These are phyloP conservation scores for Eimeria praecox DNA, from an alignment of 169 alveolate genomes.

Conservation along the genomic window DNA sequence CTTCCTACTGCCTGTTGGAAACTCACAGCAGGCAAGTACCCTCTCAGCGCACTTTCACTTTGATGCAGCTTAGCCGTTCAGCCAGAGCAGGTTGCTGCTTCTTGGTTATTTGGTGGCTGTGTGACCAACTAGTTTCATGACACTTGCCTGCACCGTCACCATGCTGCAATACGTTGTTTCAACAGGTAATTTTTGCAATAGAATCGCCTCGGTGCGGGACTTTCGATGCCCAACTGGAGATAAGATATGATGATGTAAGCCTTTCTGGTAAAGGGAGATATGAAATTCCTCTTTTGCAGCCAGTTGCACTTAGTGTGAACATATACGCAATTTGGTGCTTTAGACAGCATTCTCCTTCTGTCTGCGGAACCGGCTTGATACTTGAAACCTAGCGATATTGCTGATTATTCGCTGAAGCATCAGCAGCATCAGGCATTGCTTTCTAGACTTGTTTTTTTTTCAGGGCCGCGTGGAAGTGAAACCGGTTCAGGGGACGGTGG, in stretches of 20 bases:
- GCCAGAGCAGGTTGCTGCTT: background rate
- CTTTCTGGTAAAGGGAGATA: background rate
- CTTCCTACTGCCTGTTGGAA: conserved; percentile 34
- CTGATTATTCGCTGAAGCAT: background rate
- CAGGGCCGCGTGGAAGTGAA: conserved; percentile 68
- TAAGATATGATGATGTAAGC: conserved; percentile 49
- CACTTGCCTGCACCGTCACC: background rate
- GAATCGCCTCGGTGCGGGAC: conserved; percentile 55
- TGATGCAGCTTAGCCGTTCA: background rate
- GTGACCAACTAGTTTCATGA: too few species aligned
- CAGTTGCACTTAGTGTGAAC: background rate
- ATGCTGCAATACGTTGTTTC: conserved; percentile 8
- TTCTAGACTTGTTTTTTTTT: background rate
- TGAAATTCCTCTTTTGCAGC: background rate
- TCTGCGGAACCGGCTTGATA: background rate
- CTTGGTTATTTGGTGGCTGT: background rate
- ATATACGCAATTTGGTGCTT: background rate
- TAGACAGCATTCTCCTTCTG: background rate
- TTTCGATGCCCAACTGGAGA: conserved; percentile 36
- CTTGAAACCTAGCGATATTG: too few species aligned
- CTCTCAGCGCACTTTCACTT: background rate
- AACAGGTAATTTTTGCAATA: conserved; percentile 54
- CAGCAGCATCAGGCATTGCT: background rate
- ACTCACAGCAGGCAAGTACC: conserved; percentile 59
- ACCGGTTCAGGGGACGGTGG: conserved; percentile 39